Evolutionary conservation across 2,329 filamentous ascomycete species (phyloP).

Genomic region (Coniosporium tulheliwenetii): DNA sequence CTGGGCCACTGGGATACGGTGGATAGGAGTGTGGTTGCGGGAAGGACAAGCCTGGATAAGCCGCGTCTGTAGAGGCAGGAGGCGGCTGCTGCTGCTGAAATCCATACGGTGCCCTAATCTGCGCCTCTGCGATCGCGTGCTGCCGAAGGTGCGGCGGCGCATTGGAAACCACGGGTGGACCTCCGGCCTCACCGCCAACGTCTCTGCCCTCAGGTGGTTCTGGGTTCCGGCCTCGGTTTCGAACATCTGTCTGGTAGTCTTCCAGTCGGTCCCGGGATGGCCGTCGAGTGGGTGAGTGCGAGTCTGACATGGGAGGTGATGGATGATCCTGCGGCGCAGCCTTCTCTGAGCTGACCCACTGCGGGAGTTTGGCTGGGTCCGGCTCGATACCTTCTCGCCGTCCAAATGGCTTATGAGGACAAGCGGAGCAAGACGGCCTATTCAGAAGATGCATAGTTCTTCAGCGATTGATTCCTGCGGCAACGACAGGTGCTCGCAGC

Average conservation of each 20-base stretch:
- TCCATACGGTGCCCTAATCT: no score
- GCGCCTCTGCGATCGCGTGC: no score
- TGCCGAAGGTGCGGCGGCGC: no score
- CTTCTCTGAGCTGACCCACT: neutral
- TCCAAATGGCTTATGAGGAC: neutral
- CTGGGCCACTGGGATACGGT: no score
- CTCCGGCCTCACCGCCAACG: neutral
- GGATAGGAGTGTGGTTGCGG: no score
- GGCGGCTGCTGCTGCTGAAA: no score
- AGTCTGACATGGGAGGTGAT: conserved; percentile 36
- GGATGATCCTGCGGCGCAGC: conserved; percentile 16
- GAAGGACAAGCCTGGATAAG: neutral
- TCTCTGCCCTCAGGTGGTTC: neutral
- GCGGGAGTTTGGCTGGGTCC: neutral
- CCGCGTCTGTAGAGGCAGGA: neutral
- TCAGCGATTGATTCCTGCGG: neutral
- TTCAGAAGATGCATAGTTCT: neutral
- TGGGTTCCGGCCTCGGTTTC: neutral
- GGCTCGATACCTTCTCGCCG: no score
- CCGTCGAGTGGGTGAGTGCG: conserved; percentile 25
- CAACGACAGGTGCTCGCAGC: no score
- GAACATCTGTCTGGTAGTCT: neutral
- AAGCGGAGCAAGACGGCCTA: neutral
- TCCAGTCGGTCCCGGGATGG: neutral
- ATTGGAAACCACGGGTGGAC: neutral